Evolutionary conservation across 2,329 filamentous ascomycete species (phyloP), one percentile per base, ranked within the genome.

Genomic region (Alternaria novae-zelandiae): DNA sequence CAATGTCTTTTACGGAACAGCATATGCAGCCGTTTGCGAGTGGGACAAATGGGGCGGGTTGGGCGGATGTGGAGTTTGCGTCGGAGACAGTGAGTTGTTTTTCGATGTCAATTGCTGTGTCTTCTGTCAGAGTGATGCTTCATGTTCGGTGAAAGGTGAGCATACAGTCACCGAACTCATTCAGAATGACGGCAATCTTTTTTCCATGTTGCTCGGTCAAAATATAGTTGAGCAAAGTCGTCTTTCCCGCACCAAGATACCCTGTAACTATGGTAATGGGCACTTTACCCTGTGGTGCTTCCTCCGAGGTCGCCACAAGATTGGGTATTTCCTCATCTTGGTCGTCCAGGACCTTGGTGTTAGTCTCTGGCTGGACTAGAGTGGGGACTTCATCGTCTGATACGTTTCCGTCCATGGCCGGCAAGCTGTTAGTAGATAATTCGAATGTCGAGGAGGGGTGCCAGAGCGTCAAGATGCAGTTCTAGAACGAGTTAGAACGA

Each of bases 11-110:
- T 73, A 98, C 94, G 4, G 94, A 97, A 82, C 96, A 99, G 82
- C 96, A 99, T 70, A 99, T 94, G 79, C 96, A 99, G 66, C 96
- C 96, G 72, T 99, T 99, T 56, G 93, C 94, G 57, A 99, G 89
- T 66, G 97, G 94, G 26, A 99, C 88, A 92, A 96, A 99, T 2
- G 74, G 74, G 2, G 74, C 66, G 10, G 74, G 70, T 6, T 69
- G 68, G 30, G 77, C 72, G 47, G 70, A 68, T 17, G 74, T 79
- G 4, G 68, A 70, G 63, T 78, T 70, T 17, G 65, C 55, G 55
- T 75, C 72, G 8, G 91, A 97, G 70, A 99, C 90, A 0, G 95
- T 98, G 66, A 99, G 86, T 46, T 94, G 94, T 78, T 97, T 97
- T 80, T 99, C 96, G 68, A 99, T 97, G 75, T 98, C 95, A 72